Percentiles rank a stretch among this genome's conserved stretches.
Conservation (phyloP, 805 yeast genomes). For the Grigorovia transvaalensis region DNA sequence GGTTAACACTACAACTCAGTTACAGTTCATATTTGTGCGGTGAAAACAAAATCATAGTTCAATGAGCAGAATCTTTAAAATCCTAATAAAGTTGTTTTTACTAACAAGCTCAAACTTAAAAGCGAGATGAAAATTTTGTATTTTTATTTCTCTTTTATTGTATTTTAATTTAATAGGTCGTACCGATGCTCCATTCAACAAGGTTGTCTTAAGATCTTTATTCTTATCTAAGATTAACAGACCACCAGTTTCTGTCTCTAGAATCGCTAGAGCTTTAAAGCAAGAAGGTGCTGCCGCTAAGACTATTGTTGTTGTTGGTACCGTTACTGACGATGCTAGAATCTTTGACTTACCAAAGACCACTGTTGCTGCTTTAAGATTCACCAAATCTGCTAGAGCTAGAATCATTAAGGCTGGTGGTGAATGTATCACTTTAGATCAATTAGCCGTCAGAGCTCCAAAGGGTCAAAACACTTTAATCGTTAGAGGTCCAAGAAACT, state of each 20-base stretch:
- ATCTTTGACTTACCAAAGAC: conserved; percentile 89
- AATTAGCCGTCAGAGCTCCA: conserved; percentile 98
- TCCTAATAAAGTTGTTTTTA: conserved; percentile 6
- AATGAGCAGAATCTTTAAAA: conserved; percentile 40
- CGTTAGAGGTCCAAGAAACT: conserved; percentile 96
- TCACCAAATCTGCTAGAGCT: conserved; percentile 98
- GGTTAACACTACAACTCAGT: neutral
- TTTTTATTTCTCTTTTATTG: conserved; percentile 1
- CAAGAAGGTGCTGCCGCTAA: conserved; percentile 80
- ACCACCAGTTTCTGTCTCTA: conserved; percentile 97
- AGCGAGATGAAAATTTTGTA: conserved; percentile 28
- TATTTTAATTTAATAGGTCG: conserved; percentile 50
- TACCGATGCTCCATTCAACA: conserved; percentile 98
- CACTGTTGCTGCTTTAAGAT: conserved; percentile 97
- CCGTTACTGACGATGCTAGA: conserved; percentile 98
- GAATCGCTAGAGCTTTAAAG: conserved; percentile 73
- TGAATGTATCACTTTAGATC: conserved; percentile 98
- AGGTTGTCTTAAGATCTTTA: conserved; percentile 85
- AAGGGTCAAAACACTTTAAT: conserved; percentile 98
- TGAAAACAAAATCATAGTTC: conserved; percentile 6
- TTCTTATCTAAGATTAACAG: conserved; percentile 98
- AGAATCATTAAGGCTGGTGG: conserved; percentile 97
- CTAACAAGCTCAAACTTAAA: neutral
- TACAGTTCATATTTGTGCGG: conserved; percentile 15
- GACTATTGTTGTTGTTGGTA: conserved; percentile 97